Evolutionary conservation across 441 rosid species (phyloP), one percentile per base, ranked within the genome.

Genomic region (Cnidoscolus chayamansa): DNA sequence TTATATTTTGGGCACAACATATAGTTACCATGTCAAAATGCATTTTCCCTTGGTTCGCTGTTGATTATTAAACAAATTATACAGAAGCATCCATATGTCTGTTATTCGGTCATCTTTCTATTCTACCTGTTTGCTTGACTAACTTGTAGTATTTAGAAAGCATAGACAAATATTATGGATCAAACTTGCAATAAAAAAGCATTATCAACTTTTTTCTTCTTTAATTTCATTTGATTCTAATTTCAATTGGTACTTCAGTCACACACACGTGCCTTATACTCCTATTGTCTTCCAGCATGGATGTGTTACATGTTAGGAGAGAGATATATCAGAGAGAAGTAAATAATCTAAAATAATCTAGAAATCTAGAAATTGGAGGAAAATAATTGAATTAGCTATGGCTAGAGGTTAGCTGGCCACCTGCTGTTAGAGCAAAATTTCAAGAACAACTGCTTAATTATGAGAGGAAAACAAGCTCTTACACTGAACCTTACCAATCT

Each of bases 1-100:
- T 12, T 32, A 11, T 72, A 13, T 19, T 25, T 45, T 53, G 11
- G 19, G 47, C 37, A 30, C 17, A 65, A 12, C 20, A 63, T 32
- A n/a, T 25, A 58, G 12, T 73, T 50, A n/a, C 55, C 19, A 10
- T 19, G 35, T 57, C 67, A 57, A 10, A 13, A 16, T 64, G 68
- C 40, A 48, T 13, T 45, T 45, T 53, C 1, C 25, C 10, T 11
- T 20, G 40, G 54, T 30, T 30, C 49, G 2, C 37, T 55, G 32
- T 16, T 25, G 40, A 10, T 54, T 60, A 43, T 65, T 54, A 64
- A 43, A 63, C 50, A 37, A 50, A 50, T 20, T 0, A 12, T 68
- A 19, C 16, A 47, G 31, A 54, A 54, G 47, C 25, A 25, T 25
- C 20, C 50, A 20, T 68, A 32, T 70, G 31, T 47, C 49, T 60